A percentile compares a stretch with the other conserved stretches of the same genome.
phyloP scores from a whole-genome alignment of 2,329 filamentous ascomycete genomes.

The Clarireedia homoeocarpa region DNA sequence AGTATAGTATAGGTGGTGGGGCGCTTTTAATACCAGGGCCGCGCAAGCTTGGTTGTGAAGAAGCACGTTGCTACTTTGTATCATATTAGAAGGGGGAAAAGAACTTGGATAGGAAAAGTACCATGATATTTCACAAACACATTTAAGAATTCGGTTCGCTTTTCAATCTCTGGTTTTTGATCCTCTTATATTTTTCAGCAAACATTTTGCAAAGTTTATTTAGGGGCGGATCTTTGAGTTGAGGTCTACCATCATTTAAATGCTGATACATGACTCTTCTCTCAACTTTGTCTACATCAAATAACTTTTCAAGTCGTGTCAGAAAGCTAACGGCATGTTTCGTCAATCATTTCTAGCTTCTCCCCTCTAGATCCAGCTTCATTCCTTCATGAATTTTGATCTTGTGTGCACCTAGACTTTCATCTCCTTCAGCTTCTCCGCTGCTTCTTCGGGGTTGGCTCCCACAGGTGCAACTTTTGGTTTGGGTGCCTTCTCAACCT shows the following conservation, averaged over 20 bases:
- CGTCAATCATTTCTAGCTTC: neutral
- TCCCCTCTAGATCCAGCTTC: neutral
- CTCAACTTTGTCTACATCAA: neutral
- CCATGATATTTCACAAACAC: neutral
- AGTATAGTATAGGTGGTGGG: no score
- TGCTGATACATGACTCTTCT: neutral
- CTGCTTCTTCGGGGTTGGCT: constrained; percentile 22
- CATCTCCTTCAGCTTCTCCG: constrained; percentile 32
- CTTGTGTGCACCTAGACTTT: constrained; percentile 17
- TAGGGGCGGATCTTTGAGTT: neutral
- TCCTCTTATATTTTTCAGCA: neutral
- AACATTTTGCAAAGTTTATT: neutral
- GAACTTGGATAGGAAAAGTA: neutral
- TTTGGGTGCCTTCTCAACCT: constrained; percentile 26
- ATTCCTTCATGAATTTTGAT: no score
- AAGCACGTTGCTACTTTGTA: neutral
- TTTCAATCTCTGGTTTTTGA: neutral
- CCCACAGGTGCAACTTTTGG: constrained; percentile 22
- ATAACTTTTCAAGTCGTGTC: neutral
- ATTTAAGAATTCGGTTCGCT: no score
- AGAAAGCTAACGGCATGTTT: neutral
- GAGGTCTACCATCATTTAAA: neutral
- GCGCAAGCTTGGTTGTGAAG: neutral
- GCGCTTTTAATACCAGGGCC: neutral
- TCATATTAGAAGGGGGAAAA: neutral